These are phyloP conservation scores for Pichia membranifaciens DNA, from an alignment of 805 yeast genomes.

Conservation along the genomic window DNA sequence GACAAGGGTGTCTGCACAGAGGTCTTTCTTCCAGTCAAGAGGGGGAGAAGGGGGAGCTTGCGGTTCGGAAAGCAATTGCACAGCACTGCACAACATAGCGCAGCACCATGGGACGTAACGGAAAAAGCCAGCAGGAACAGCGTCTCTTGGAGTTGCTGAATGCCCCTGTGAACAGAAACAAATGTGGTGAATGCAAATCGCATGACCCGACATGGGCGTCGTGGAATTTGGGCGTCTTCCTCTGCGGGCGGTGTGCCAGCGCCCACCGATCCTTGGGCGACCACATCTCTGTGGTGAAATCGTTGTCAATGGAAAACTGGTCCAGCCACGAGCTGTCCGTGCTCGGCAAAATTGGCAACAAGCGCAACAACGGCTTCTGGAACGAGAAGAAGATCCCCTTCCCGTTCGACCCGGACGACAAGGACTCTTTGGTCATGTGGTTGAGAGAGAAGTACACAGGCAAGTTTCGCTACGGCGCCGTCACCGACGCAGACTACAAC, in stretches of 20 bases:
- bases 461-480: constrained; percentile 41
- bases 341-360: constrained; percentile 51
- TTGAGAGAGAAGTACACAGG: constrained; percentile 68
- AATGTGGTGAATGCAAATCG: constrained; percentile 74
- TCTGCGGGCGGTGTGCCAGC: constrained; percentile 84
- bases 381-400: constrained; percentile 62
- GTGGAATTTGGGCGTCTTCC: constrained; percentile 54
- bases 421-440: constrained; percentile 47
- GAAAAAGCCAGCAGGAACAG: constrained; percentile 22
- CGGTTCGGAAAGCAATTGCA: too few relatives aligned
- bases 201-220: constrained; percentile 56
- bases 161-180: constrained; percentile 51
- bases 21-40: too few relatives aligned
- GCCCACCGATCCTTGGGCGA: constrained; percentile 63
- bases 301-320: constrained; percentile 74
- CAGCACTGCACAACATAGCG: neutral
- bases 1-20: too few relatives aligned
- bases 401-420: constrained; percentile 73
- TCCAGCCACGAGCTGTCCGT: constrained; percentile 44
- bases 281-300: constrained; percentile 60
- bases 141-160: constrained; percentile 55
- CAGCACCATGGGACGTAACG: constrained; percentile 3
- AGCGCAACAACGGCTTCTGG: constrained; percentile 55
- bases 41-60: too few relatives aligned
- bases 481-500: constrained; percentile 33